Evolutionary conservation across 2,329 filamentous ascomycete genomes (phyloP), one percentile per base, ranked within the genome.

Genomic region (Fusarium guadeloupense): DNA sequence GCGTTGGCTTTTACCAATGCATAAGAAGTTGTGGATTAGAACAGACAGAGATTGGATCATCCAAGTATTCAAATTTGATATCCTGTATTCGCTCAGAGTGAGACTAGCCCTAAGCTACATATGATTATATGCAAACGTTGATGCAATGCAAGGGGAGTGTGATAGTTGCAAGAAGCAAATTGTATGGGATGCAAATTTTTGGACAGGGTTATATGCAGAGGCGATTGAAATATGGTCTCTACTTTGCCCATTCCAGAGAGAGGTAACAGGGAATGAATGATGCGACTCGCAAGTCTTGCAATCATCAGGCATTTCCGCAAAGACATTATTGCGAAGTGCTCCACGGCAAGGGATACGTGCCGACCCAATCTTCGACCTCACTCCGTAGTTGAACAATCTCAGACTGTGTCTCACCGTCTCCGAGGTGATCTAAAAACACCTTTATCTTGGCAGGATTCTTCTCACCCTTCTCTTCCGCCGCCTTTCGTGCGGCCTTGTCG

Each of bases 361-460:
- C 85, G 10, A 91, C 89, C 89, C 90, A 93, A 68, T 90, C 87
- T 66, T 87, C 85, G n/a, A 93, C 89, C 77, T 92, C 89, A 63
- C 86, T 85, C 66, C 86, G 83, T 67, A 93, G 77, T 77, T 91
- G 87, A 19, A 91, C 82, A 67, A 93, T 90, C 76, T 92, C 90
- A 5, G 85, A 78, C 49, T 90, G 83, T 42, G 83, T 82, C 67
- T 89, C 85, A 39, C 90, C 89, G 61, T 85, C 85, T 33, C 87
- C 87, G 13, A 92, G 79, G 69, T 87, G 85, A 35, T 90, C 85
- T 66, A 89, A 76, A 77, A 91, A 92, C 25, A 85, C 82, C 74
- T 85, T 89, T 40, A 91, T 78, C 68, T 84, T 85, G 43, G 83
- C 85, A 20, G 85, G 82, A 66, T 79, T 85, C 81, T 90, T 91